Evolutionary conservation across 2,329 filamentous ascomycete species (phyloP).

Genomic region (Calonectria ilicicola): DNA sequence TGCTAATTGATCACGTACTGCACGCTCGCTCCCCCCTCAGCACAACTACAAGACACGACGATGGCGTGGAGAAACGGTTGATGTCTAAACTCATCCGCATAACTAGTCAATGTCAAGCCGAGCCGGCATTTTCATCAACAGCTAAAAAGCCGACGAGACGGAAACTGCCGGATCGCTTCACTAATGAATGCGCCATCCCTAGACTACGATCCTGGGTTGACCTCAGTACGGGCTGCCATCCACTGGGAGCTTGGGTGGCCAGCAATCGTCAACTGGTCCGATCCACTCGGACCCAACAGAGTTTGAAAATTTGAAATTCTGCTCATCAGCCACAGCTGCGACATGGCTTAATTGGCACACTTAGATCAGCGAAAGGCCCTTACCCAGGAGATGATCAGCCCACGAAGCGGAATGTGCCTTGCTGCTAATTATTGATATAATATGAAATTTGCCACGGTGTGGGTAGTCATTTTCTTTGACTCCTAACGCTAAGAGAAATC

Average conservation of each 20-base stretch:
- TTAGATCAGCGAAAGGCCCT: neutral
- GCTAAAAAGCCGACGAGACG: neutral
- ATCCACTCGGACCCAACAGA: neutral
- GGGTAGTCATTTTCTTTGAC: neutral
- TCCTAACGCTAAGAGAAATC: neutral
- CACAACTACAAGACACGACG: neutral
- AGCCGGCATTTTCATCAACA: neutral
- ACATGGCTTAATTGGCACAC: neutral
- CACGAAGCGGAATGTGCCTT: neutral
- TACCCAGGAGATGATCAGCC: neutral
- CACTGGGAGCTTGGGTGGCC: neutral
- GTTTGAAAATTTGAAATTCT: slow-evolving; percentile 9
- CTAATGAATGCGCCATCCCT: neutral
- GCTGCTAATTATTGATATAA: slow-evolving; percentile 2
- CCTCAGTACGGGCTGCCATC: neutral
- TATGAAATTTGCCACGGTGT: slow-evolving; percentile 17
- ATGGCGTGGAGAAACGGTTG: neutral
- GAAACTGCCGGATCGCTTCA: neutral
- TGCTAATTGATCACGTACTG: neutral
- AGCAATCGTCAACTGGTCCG: neutral
- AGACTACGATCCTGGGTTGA: neutral
- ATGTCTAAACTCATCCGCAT: neutral
- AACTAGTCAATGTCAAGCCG: neutral
- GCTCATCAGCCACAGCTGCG: slow-evolving; percentile 28
- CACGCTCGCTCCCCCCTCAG: neutral